These are phyloP conservation scores for Beta vulgaris DNA, from an alignment of 148 eudicot genomes.

Conservation along the genomic window DNA sequence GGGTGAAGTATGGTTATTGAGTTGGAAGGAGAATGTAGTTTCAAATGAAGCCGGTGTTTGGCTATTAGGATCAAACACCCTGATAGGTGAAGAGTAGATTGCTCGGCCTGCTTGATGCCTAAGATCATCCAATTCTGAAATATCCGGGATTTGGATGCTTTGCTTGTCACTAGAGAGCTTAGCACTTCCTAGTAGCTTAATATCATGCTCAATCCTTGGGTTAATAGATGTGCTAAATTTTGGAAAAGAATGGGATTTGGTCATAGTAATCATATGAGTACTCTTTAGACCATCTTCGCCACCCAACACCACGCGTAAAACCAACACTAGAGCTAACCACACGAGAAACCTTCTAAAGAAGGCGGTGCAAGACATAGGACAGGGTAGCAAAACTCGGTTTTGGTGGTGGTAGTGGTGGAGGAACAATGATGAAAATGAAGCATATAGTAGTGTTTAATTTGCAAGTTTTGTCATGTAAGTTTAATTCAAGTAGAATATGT, in stretches of 20 bases:
- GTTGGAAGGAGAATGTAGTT: constrained; percentile 64
- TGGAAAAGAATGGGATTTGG: constrained; percentile 54
- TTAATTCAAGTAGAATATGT: background rate
- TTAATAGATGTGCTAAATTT: constrained; percentile 32
- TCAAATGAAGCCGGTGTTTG: constrained; percentile 60
- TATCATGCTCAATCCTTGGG: constrained; percentile 38
- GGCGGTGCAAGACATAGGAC: background rate
- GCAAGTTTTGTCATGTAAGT: background rate
- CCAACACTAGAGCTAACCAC: constrained; percentile 10
- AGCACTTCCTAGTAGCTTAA: constrained; percentile 70
- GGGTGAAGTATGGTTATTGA: constrained; percentile 27
- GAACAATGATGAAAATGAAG: constrained; percentile 1
- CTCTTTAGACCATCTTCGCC: constrained; percentile 22
- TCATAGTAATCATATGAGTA: constrained; percentile 36
- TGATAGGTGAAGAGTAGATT: constrained; percentile 53
- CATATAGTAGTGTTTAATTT: background rate
- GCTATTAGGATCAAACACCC: constrained; percentile 61
- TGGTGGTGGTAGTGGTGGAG: background rate
- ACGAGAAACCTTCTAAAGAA: background rate
- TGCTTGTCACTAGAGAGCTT: constrained; percentile 32
- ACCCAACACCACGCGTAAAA: background rate
- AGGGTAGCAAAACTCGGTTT: background rate
- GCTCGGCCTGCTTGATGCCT: constrained; percentile 66
- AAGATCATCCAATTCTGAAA: constrained; percentile 28
- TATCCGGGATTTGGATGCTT: constrained; percentile 60